phyloP scores from a whole-genome alignment of 192 early-diverging fungal species.

The Podochytrium sp. region DNA sequence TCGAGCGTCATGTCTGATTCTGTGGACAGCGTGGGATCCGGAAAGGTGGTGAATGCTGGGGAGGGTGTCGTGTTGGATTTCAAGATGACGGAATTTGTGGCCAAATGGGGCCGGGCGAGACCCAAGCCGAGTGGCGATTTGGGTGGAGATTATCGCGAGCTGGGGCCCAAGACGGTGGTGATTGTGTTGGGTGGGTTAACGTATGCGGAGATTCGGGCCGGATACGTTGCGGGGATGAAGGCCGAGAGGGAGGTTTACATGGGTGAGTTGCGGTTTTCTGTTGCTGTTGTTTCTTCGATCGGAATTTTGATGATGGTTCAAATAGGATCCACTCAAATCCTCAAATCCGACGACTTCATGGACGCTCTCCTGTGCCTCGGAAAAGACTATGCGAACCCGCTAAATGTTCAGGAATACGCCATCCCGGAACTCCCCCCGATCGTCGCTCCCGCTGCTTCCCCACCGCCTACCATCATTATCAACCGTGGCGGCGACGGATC shows the following conservation, averaged over 20 bases:
- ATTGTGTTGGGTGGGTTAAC: constrained; percentile 22
- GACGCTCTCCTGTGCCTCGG: not conserved
- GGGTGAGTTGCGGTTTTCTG: constrained; percentile 3
- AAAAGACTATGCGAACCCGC: not conserved
- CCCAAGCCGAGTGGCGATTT: constrained; percentile 6
- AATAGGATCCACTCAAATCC: constrained; percentile 15
- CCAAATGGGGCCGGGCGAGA: constrained; percentile 20
- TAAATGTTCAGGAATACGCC: not conserved
- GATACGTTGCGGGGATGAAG: constrained; percentile 17
- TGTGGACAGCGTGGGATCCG: too few relatives aligned
- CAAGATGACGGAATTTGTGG: constrained; percentile 1
- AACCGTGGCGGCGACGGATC: not conserved
- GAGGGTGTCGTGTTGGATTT: constrained; percentile 26
- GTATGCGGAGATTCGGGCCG: constrained; percentile 21
- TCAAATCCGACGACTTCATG: constrained; percentile 3
- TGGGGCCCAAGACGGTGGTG: constrained; percentile 23
- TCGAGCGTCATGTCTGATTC: too few relatives aligned
- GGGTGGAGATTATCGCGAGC: constrained; percentile 24
- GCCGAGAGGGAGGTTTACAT: constrained; percentile 23
- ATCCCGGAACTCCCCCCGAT: too few relatives aligned
- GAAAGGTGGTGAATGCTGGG: not conserved
- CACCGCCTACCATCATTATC: not conserved
- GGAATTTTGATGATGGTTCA: not conserved
- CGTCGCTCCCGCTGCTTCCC: too few relatives aligned
- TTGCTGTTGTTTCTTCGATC: not conserved